These are phyloP conservation scores for Nannizzia gypsea DNA, from an alignment of 2,329 filamentous ascomycete species.

Conservation along the genomic window DNA sequence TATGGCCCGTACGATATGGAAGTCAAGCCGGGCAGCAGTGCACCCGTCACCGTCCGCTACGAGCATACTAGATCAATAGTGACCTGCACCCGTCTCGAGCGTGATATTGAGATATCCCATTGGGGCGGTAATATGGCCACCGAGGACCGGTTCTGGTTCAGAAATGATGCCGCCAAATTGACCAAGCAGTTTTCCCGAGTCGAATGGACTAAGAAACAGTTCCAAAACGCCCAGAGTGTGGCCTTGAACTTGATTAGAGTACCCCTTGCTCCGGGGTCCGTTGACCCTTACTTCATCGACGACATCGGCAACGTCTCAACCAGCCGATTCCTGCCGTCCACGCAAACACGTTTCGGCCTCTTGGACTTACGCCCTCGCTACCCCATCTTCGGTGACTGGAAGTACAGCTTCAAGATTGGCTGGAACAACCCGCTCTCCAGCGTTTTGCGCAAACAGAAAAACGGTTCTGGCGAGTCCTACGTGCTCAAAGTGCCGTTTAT, in stretches of 20 bases:
- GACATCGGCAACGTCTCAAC: conserved; percentile 96
- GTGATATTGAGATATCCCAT: conserved; percentile 89
- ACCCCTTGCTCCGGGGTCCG: conserved; percentile 65
- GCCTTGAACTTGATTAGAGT: conserved; percentile 75
- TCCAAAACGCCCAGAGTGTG: conserved; percentile 63
- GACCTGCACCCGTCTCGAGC: conserved; percentile 66
- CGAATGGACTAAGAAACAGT: conserved; percentile 59
- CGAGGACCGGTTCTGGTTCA: conserved; percentile 83
- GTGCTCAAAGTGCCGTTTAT: conserved; percentile 85
- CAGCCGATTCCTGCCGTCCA: conserved; percentile 59
- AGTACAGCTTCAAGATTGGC: conserved; percentile 90
- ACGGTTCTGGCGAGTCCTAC: conserved; percentile 54
- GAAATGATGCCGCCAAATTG: conserved; percentile 73
- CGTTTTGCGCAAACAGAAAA: conserved; percentile 55
- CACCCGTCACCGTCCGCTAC: conserved; percentile 70
- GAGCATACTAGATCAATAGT: conserved; percentile 90
- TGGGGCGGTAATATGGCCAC: conserved; percentile 96
- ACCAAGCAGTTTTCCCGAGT: conserved; percentile 62
- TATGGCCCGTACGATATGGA: conserved; percentile 72
- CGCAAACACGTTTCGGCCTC: conserved; percentile 56
- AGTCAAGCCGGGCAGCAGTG: conserved; percentile 64
- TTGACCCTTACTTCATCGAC: conserved; percentile 88
- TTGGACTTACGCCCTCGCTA: conserved; percentile 89
- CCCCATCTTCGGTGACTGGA: conserved; percentile 95
- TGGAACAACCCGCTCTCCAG: conserved; percentile 80